Base-by-base conservation (phyloP, 352 stramenopile species). In the Phytophthora meadii region DNA sequence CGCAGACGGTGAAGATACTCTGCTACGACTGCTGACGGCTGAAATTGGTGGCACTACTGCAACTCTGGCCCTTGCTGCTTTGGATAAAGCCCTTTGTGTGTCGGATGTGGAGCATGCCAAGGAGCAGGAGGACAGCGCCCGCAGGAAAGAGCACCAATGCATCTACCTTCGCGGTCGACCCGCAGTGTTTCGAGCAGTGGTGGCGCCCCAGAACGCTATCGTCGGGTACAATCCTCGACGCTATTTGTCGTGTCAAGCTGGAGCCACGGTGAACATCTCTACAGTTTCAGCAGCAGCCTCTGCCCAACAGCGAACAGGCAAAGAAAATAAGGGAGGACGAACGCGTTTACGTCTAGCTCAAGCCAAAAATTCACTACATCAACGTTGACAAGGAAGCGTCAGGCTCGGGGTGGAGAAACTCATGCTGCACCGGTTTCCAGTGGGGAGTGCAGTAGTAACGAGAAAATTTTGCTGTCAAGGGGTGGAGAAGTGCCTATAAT, bases 81-180 rank as follows among this genome's bases (percentile, higher is more conserved):
- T 90, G 40, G 78, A 88, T 46, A 79, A 77, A 37, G 66, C 73
- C 1, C 72, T 81, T 3, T 75, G 66, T 2, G 57, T 69, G 0
- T 65, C 62, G 0, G 78, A 88, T 12, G 65, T 80, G 4, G 68
- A 74, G 17, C 28, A 74, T 3, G 66, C 61, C 2, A 76, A 70
- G 17, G 61, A 81, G 36, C 70, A 58, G 10, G 71, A 83, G 9
- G 83, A 53, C 45, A 71, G 72, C 19, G 71, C 64, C 32, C 65
- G 72, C 5, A 73, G 80, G 41, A 88, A 86, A 46, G 72, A 79
- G 50, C 71, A 71, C 27, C 82, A 88, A 50, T 87, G 80, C 37
- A 44, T 89, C 27, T 91, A 88, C 37, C 64, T 91, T 25, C 72
- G 77, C 8, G 82, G 80, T 11, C 57, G 68, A 22, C 55, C 68